These are phyloP conservation scores for Mercurialis annua DNA, from an alignment of 345 rosid species.

Conservation along the genomic window DNA sequence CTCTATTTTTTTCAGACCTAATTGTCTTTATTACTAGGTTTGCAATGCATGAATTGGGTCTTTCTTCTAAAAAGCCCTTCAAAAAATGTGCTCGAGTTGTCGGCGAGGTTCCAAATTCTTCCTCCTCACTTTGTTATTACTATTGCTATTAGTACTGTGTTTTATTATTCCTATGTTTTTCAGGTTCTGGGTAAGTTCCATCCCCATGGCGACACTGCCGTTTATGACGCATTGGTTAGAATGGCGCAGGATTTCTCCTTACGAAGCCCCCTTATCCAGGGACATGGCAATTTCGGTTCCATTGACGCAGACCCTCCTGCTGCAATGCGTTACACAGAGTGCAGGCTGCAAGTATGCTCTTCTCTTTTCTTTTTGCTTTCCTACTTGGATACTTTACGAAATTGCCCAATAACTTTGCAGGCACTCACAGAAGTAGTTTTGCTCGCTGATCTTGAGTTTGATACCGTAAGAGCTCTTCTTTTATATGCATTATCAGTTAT, in stretches of 20 bases:
- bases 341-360: conserved; percentile 76
- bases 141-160: too few relatives aligned
- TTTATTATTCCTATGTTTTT: conserved; percentile 3
- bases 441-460: conserved; percentile 76
- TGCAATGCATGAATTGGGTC: conserved; percentile 96
- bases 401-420: conserved; percentile 34
- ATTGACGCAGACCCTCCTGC: conserved; percentile 97
- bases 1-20: neutral
- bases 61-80: conserved; percentile 82
- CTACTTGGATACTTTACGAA: neutral
- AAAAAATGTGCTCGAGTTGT: conserved; percentile 98
- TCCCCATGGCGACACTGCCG: conserved; percentile 95
- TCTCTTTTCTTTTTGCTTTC: neutral
- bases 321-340: conserved; percentile 98
- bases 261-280: conserved; percentile 81
- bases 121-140: too few relatives aligned
- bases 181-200: conserved; percentile 97
- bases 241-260: conserved; percentile 96
- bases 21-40: conserved; percentile 37
- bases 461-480: conserved; percentile 50
- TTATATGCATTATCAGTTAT: conserved; percentile 3
- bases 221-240: conserved; percentile 86
- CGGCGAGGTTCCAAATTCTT: conserved; percentile 65
- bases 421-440: conserved; percentile 80
- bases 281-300: conserved; percentile 98